These are phyloP conservation scores for Biscutella laevigata DNA, from an alignment of 441 rosid genomes.

Conservation along the genomic window DNA sequence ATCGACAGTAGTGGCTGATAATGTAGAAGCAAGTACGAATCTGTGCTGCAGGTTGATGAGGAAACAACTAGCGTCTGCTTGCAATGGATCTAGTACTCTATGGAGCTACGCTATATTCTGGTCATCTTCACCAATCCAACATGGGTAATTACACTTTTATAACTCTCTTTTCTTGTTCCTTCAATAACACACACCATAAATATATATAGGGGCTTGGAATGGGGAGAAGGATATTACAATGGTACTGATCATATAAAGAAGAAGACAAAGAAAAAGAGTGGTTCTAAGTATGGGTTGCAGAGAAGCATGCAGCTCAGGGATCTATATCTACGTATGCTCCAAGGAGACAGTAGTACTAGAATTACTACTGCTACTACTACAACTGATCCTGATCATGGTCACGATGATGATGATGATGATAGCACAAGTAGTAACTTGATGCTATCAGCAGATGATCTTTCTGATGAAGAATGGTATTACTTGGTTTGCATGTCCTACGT, in stretches of 20 bases:
- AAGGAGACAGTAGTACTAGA: too few relatives aligned
- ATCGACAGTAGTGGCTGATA: conserved; percentile 36
- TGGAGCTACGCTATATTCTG: conserved; percentile 54
- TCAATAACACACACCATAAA: not conserved
- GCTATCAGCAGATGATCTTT: conserved; percentile 62
- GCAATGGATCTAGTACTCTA: too few relatives aligned
- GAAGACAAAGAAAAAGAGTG: conserved; percentile 38
- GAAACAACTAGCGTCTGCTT: conserved; percentile 37
- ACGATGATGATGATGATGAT: conserved; percentile 13
- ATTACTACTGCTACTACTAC: not conserved
- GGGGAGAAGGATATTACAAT: conserved; percentile 68
- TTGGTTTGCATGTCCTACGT: conserved; percentile 73
- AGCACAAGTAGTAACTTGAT: conserved; percentile 27
- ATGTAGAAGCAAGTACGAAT: conserved; percentile 19
- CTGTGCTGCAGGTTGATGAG: conserved; percentile 21
- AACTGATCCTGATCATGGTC: not conserved
- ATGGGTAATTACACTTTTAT: not conserved
- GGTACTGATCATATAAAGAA: conserved; percentile 75
- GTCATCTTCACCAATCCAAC: conserved; percentile 32
- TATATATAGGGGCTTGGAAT: conserved; percentile 41
- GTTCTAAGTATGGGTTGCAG: conserved; percentile 36
- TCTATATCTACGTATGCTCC: conserved; percentile 41
- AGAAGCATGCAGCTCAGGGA: conserved; percentile 59
- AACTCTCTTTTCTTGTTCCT: not conserved
- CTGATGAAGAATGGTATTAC: conserved; percentile 75